Evolutionary conservation across 805 yeast genomes (phyloP), one percentile per base, ranked within the genome.

Genomic region (Barnettozyma vustinii): DNA sequence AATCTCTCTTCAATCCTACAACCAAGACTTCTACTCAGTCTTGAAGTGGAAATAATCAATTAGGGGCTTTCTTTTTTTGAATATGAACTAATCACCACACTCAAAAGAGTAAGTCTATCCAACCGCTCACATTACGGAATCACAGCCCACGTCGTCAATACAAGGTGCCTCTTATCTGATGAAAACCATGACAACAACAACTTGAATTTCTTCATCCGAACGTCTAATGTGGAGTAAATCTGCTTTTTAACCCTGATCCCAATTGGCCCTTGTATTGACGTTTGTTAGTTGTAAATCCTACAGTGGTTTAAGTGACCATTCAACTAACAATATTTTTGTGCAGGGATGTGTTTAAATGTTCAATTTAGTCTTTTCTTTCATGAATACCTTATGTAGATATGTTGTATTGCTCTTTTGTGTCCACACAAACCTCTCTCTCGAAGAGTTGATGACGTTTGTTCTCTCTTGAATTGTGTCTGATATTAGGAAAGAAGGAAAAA

Each of bases 151-250:
- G 10, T 18, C 18, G 26, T 36, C 39, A 18, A 36, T 36, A 36
- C 23, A 18, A 36, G 7, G 15, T 36, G 39, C 39, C 39, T 10
- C 8, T 35, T 36, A 33, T 25, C 57, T 71, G 75, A 71, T 71
- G 74, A 71, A 61, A 69, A 60, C 59, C 66, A 54, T 58, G 62
- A 69, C 71, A 70, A 70, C 75, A 71, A 70, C 74, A 69, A 68
- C 72, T 59, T 69, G 85, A 80, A 80, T 80, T 80, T 80, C 85
- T 80, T 80, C 85, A 80, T 77, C 85, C 80, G 83, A 80, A 77
- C 57, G 62, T 61, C 70, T 73, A 65, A 76, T 78, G 84, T 77
- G 74, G 73, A 76, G 64, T 68, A 65, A 72, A 69, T 70, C 83
- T 80, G 85, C 85, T 80, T 80, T 80, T 80, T 80, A 80, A 80